phyloP scores from a whole-genome alignment of 2,329 filamentous ascomycete genomes.

The Neocatenulostroma microsporum region DNA sequence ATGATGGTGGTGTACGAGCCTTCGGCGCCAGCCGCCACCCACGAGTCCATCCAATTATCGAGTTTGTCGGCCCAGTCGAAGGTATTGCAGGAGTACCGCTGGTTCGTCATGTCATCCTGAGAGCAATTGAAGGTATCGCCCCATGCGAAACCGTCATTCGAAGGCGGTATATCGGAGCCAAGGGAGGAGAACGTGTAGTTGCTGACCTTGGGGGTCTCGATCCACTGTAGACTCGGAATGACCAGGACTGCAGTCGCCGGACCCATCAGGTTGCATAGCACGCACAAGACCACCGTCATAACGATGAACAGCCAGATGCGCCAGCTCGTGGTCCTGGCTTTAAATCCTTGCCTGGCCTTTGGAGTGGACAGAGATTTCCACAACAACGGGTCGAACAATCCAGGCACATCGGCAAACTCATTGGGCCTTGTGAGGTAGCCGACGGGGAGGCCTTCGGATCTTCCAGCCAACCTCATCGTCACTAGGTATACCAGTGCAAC shows the following conservation, averaged over 20 bases:
- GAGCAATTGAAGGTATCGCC: not conserved
- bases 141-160: not conserved
- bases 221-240: constrained; percentile 22
- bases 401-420: constrained; percentile 21
- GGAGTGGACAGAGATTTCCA: constrained; percentile 16
- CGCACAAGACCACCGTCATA: constrained; percentile 17
- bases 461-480: constrained; percentile 20
- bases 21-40: not conserved
- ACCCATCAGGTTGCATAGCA: constrained; percentile 27
- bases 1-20: constrained; percentile 1
- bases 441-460: constrained; percentile 20
- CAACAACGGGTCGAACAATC: constrained; percentile 19
- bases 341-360: constrained; percentile 1
- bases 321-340: constrained; percentile 3
- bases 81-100: constrained; percentile 7
- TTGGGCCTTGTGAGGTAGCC: constrained; percentile 23
- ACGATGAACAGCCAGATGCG: constrained; percentile 13
- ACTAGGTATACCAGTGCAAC: constrained; percentile 22
- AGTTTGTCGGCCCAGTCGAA: constrained; percentile 3
- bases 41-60: constrained; percentile 9
- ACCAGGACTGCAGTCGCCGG: constrained; percentile 24
- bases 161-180: constrained; percentile 1
- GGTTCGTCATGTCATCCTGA: not conserved
- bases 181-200: not conserved
- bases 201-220: constrained; percentile 10